Evolutionary conservation across 352 stramenopile genomes (phyloP).

Genomic region (Phytophthora hibernalis): DNA sequence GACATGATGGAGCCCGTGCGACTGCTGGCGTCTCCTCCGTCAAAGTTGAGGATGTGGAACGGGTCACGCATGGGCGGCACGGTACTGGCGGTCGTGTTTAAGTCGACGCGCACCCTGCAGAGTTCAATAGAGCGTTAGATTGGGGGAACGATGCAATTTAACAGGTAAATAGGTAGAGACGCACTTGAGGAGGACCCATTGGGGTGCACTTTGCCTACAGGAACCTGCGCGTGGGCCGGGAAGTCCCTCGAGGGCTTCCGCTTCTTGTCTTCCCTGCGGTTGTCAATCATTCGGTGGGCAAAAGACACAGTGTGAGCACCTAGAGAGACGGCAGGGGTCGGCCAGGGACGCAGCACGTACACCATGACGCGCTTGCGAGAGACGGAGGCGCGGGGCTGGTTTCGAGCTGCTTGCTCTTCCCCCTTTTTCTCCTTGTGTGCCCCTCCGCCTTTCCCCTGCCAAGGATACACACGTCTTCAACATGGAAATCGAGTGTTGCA

Average conservation of each 20-base stretch:
- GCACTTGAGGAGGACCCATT: conserved; percentile 49
- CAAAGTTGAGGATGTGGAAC: conserved; percentile 77
- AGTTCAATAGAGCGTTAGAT: conserved; percentile 1
- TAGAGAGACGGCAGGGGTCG: conserved; percentile 1
- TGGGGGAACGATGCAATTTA: neutral
- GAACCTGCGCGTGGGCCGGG: conserved; percentile 73
- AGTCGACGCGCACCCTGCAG: conserved; percentile 54
- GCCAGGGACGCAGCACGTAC: conserved; percentile 19
- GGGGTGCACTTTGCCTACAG: conserved; percentile 60
- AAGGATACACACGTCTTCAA: conserved; percentile 24
- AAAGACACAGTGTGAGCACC: conserved; percentile 20
- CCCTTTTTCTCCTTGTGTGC: conserved; percentile 40
- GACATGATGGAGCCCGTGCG: conserved; percentile 70
- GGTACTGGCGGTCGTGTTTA: conserved; percentile 49
- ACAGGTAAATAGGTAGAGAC: neutral
- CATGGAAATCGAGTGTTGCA: neutral
- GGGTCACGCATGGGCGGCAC: conserved; percentile 82
- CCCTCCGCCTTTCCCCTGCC: conserved; percentile 27
- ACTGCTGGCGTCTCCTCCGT: conserved; percentile 35
- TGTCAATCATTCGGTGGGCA: conserved; percentile 12
- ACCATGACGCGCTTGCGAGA: conserved; percentile 30
- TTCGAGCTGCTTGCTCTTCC: conserved; percentile 26
- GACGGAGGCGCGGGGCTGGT: conserved; percentile 16
- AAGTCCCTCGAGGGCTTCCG: conserved; percentile 85
- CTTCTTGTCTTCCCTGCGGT: conserved; percentile 79